Evolutionary conservation across 2,329 filamentous ascomycete species (phyloP).

Genomic region (Arthrinium phaeospermum): DNA sequence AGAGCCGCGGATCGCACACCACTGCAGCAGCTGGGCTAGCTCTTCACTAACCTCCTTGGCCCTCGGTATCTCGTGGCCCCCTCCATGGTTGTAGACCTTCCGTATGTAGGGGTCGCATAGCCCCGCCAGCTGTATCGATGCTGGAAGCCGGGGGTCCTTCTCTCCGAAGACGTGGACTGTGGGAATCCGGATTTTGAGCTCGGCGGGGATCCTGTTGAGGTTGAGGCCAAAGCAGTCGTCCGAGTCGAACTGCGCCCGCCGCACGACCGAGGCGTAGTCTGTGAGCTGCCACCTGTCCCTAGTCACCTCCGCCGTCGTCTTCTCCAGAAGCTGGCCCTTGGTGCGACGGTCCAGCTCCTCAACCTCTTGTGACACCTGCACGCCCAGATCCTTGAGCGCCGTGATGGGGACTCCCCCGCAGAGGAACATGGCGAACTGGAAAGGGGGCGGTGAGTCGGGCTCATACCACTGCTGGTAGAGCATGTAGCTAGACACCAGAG

Average conservation of each 20-base stretch:
- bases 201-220: constrained; percentile 34
- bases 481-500: constrained; percentile 46
- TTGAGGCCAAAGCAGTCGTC: constrained; percentile 40
- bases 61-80: constrained; percentile 29
- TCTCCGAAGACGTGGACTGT: constrained; percentile 34
- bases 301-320: constrained; percentile 25
- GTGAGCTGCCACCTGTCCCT: constrained; percentile 25
- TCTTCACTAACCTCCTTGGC: constrained; percentile 27
- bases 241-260: constrained; percentile 36
- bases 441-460: constrained; percentile 38
- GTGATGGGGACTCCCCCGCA: constrained; percentile 45
- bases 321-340: constrained; percentile 25
- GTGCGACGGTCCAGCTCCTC: constrained; percentile 34
- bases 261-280: constrained; percentile 28
- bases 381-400: constrained; percentile 42
- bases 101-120: constrained; percentile 39
- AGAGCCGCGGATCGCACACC: constrained; percentile 32
- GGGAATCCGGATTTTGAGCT: constrained; percentile 39
- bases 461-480: constrained; percentile 44
- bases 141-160: constrained; percentile 33
- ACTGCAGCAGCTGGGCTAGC: constrained; percentile 31
- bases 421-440: constrained; percentile 47
- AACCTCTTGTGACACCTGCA: constrained; percentile 39
- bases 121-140: constrained; percentile 35
- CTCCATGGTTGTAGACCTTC: constrained; percentile 32